Evolutionary conservation across 2,329 filamentous ascomycete genomes (phyloP).

Genomic region (Chaetothyriales sp.): DNA sequence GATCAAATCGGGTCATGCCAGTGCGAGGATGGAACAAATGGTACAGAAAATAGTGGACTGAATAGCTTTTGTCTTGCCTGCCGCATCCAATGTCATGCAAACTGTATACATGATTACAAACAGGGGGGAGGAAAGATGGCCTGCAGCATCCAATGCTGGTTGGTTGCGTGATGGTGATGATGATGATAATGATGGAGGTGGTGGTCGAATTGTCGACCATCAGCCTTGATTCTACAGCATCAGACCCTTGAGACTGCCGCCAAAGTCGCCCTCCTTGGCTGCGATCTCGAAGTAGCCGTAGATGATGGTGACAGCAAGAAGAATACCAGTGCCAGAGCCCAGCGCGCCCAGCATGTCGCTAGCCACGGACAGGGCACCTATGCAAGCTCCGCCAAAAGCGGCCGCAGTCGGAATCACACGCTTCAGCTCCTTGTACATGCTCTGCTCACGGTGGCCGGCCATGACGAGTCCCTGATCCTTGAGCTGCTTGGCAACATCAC

Average conservation of each 20-base stretch:
- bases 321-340: constrained; percentile 91
- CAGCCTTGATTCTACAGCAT: constrained; percentile 23
- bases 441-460: constrained; percentile 98
- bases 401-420: constrained; percentile 96
- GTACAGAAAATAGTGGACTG: not conserved
- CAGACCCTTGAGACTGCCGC: constrained; percentile 53
- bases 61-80: not conserved
- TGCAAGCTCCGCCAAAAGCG: constrained; percentile 96
- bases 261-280: constrained; percentile 92
- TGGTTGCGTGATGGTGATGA: not conserved
- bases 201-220: not conserved
- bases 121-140: not conserved
- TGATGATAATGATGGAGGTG: not conserved
- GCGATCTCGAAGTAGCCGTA: constrained; percentile 99
- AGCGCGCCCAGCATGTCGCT: constrained; percentile 92
- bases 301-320: constrained; percentile 97
- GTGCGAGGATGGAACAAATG: not conserved
- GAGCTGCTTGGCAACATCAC: constrained; percentile 97
- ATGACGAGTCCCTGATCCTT: constrained; percentile 99
- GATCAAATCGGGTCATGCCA: too few relatives aligned
- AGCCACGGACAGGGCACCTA: constrained; percentile 88
- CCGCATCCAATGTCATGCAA: not conserved
- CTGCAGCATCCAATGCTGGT: too few relatives aligned
- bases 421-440: constrained; percentile 99
- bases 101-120: not conserved